These are phyloP conservation scores for Arthroderma sp. DNA, from an alignment of 2,329 filamentous ascomycete genomes.

Conservation along the genomic window DNA sequence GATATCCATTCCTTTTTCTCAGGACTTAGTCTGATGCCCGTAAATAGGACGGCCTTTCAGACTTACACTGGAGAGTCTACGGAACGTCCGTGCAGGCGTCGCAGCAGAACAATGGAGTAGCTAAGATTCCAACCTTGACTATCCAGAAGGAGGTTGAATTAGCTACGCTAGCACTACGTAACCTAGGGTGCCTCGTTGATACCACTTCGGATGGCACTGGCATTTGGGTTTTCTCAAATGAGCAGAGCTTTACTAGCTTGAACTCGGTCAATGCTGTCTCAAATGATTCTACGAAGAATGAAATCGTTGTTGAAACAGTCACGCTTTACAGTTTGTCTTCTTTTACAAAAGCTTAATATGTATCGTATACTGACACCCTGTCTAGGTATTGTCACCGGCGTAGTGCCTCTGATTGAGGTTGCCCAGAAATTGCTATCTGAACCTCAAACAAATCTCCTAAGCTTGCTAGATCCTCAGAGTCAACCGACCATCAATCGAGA, in stretches of 20 bases:
- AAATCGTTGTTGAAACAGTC: conserved; percentile 2
- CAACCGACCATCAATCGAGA: conserved; percentile 1
- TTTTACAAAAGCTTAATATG: background rate
- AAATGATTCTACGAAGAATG: background rate
- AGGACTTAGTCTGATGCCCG: background rate
- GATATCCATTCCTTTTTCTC: background rate
- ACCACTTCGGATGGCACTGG: conserved; percentile 25
- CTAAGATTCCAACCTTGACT: background rate
- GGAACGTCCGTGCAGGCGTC: conserved; percentile 9
- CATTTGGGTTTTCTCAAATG: conserved; percentile 29
- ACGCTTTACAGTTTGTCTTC: conserved; percentile 2
- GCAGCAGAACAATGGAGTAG: conserved; percentile 14
- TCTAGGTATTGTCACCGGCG: conserved; percentile 3
- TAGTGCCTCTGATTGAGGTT: conserved; percentile 5
- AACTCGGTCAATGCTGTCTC: conserved; percentile 13
- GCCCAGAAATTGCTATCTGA: conserved; percentile 5
- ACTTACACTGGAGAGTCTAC: conserved; percentile 28
- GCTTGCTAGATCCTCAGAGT: background rate
- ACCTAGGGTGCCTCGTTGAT: conserved; percentile 25
- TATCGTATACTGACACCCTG: background rate
- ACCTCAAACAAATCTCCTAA: conserved; percentile 3
- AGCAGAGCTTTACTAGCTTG: conserved; percentile 25
- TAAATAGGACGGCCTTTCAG: conserved; percentile 29
- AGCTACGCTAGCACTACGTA: conserved; percentile 24
- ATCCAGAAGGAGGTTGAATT: conserved; percentile 22